phyloP scores from a whole-genome alignment of 1,284 basidiomycete species.

The Moesziomyces parantarcticus region DNA sequence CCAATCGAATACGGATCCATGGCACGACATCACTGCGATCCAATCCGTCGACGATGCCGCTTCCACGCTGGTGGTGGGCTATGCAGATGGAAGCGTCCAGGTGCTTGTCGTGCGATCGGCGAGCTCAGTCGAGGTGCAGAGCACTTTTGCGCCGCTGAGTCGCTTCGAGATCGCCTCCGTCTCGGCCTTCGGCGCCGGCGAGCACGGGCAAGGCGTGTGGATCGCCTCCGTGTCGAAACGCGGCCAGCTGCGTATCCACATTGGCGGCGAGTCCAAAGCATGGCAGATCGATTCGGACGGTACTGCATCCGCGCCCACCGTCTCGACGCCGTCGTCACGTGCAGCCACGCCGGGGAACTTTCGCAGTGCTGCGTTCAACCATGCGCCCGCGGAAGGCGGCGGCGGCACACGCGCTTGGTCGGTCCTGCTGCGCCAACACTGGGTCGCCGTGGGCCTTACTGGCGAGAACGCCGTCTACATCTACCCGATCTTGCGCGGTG shows the following conservation, averaged over 20 bases:
- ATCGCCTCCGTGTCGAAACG: slow-evolving; percentile 23
- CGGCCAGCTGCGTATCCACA: slow-evolving; percentile 5
- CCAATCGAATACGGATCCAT: slow-evolving; percentile 17
- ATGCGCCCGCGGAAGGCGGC: slow-evolving; percentile 8
- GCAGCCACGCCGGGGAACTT: slow-evolving; percentile 16
- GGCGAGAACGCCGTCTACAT: slow-evolving; percentile 29
- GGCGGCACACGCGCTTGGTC: slow-evolving; percentile 34
- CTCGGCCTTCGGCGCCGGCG: not conserved
- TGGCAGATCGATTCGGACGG: slow-evolving; percentile 10
- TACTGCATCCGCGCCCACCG: not conserved
- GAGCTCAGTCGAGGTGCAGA: not conserved
- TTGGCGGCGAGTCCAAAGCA: not conserved
- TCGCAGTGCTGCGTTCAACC: slow-evolving; percentile 40
- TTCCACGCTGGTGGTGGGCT: slow-evolving; percentile 19
- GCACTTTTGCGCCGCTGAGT: not conserved
- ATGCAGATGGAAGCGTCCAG: slow-evolving; percentile 28
- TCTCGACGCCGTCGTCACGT: slow-evolving; percentile 6
- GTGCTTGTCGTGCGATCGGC: not conserved
- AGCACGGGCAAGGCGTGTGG: not conserved
- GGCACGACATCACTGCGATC: slow-evolving; percentile 34
- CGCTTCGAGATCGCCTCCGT: slow-evolving; percentile 18
- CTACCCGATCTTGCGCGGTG: slow-evolving; percentile 9
- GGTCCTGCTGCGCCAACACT: slow-evolving; percentile 15
- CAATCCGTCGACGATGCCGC: slow-evolving; percentile 8
- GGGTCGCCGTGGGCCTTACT: slow-evolving; percentile 33